These are phyloP conservation scores for Solanum sitiens DNA, from an alignment of 257 asterid species.

Conservation along the genomic window DNA sequence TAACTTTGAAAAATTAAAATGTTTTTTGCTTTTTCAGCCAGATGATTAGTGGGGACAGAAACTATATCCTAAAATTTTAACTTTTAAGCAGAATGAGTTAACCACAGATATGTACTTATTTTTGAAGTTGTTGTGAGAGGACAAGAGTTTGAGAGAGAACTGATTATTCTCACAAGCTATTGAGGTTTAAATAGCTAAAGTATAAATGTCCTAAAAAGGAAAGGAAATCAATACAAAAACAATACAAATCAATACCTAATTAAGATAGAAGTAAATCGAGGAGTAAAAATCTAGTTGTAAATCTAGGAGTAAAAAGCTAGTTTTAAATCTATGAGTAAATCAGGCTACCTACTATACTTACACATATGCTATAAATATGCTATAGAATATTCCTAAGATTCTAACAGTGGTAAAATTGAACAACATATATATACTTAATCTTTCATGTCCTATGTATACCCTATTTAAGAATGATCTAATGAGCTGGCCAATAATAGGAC, in stretches of 20 bases:
- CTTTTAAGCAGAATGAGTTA: background rate
- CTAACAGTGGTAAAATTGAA: background rate
- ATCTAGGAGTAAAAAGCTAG: too few relatives aligned
- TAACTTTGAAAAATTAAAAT: background rate
- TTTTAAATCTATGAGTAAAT: background rate
- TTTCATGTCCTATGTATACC: background rate
- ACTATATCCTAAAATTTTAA: background rate
- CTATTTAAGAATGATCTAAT: background rate
- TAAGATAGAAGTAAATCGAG: background rate
- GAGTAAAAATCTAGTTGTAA: background rate
- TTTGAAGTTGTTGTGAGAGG: background rate
- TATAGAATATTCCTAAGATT: background rate
- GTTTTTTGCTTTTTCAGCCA: background rate
- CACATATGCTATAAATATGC: too few relatives aligned
- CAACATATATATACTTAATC: background rate
- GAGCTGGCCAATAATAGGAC: background rate
- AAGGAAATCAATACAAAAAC: background rate
- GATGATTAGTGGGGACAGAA: background rate
- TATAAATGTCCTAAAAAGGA: background rate
- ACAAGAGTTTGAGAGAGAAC: background rate
- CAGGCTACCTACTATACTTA: background rate
- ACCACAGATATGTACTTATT: background rate
- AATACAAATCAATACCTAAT: background rate
- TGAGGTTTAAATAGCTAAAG: background rate
- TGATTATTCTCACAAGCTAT: background rate